These are phyloP conservation scores for Apiotrichum siamense DNA, from an alignment of 1,284 basidiomycete genomes.

Conservation along the genomic window DNA sequence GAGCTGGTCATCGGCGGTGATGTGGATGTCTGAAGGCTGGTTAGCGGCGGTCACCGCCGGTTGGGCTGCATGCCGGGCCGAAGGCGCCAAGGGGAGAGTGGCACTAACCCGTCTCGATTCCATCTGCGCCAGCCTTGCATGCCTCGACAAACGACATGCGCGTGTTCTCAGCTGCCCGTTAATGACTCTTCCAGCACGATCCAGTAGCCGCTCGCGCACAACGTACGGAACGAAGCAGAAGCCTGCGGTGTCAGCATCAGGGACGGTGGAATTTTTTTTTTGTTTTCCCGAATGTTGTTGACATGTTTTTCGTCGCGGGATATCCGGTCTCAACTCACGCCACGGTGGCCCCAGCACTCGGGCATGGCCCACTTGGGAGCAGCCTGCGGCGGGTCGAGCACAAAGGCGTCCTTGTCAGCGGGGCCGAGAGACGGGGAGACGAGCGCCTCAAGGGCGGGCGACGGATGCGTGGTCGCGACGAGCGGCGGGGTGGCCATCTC, in stretches of 20 bases:
- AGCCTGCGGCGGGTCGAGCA: conserved; percentile 13
- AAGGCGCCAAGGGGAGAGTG: too few species aligned
- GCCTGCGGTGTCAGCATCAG: conserved; percentile 55
- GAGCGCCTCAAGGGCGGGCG: conserved; percentile 26
- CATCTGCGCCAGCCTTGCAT: conserved; percentile 86
- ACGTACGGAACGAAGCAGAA: conserved; percentile 63
- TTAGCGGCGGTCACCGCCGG: conserved; percentile 56
- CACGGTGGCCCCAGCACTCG: conserved; percentile 93
- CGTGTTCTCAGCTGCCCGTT: conserved; percentile 67
- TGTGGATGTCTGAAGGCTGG: conserved; percentile 74
- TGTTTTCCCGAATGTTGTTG: too few species aligned
- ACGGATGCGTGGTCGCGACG: conserved; percentile 19
- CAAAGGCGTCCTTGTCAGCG: conserved; percentile 18
- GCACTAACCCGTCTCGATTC: conserved; percentile 70
- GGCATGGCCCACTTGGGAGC: conserved; percentile 24
- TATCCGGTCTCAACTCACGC: conserved; percentile 57
- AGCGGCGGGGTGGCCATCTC: conserved; percentile 22
- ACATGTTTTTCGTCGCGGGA: too few species aligned
- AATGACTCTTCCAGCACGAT: background rate
- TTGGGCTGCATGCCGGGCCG: too few species aligned
- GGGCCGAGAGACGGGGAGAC: conserved; percentile 25
- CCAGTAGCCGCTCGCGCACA: background rate
- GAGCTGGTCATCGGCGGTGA: conserved; percentile 81
- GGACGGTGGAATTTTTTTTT: too few species aligned
- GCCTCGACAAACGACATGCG: conserved; percentile 87